Evolutionary conservation across 2,329 filamentous ascomycete genomes (phyloP), one percentile per base, ranked within the genome.

Genomic region (Cryphonectria radicalis): DNA sequence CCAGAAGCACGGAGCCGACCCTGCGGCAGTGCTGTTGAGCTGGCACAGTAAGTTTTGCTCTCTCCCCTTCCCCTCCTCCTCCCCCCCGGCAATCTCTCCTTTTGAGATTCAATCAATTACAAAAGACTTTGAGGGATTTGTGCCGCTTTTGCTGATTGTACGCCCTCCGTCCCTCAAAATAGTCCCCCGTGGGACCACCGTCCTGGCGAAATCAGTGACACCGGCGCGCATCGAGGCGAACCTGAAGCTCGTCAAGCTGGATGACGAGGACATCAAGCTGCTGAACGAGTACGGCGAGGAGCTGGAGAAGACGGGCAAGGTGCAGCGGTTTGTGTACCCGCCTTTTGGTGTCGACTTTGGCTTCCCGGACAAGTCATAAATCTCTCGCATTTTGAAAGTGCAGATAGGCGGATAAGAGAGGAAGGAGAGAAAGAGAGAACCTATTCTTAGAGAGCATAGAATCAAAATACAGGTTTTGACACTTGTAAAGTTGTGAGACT

Each of bases 191-290:
- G 91, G 91, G 75, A 87, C 84, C 78, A 92, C 90, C 8, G 92
- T 94, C 25, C 85, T 94, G 40, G 88, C 92, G 76, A 94, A 94
- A 81, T 93, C 91, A 0, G 90, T 92, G 55, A 92, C 87, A 8
- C 86, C 87, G 19, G 85, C 86, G 64, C 87, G 91, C 75, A 93
- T 94, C 80, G 88, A 90, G 78, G 86, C 90, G 76, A 94, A 94
- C 81, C 83, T 87, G 79, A 87, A 90, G 74, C 84, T 93, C 69
- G 85, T 92, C 76, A 86, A 89, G 76, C 86, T 92, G 63, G 89
- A 91, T 76, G 84, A 81, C 8, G 85, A 86, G n/a, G 92, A 94
- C 74, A 77, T 91, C 77, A 84, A 87, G 79, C 81, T 81, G 65
- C 81, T 91, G 19, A 81, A 85, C 75, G 86, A 85, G 66, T 90